Conservation (phyloP, 148 eudicot genomes). For the Diospyros lotus region DNA sequence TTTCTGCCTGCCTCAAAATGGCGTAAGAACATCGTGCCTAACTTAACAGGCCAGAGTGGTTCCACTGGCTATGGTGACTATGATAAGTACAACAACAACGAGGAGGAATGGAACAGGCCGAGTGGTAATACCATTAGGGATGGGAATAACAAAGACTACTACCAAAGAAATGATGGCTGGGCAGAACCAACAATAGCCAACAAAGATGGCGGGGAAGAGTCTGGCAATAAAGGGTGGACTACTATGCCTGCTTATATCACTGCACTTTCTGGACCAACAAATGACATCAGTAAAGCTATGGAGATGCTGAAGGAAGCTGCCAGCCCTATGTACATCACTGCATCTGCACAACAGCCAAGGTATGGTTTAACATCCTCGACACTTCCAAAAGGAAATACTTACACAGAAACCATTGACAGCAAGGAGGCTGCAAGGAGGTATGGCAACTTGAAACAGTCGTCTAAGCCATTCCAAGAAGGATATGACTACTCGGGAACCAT, state of each 20-base stretch:
- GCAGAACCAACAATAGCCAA: background rate
- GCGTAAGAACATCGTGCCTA: background rate
- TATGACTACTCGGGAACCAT: background rate
- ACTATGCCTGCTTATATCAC: background rate
- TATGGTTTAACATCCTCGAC: background rate
- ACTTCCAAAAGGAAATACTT: background rate
- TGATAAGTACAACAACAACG: background rate
- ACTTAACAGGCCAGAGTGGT: background rate
- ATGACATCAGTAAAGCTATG: background rate
- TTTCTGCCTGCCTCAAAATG: too few species aligned
- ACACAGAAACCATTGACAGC: background rate
- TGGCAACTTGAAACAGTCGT: background rate
- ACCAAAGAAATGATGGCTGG: background rate
- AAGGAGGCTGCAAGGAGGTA: constrained; percentile 12
- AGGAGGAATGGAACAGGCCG: too few species aligned
- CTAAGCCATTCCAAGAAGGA: background rate
- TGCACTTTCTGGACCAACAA: background rate
- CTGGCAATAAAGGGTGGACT: background rate
- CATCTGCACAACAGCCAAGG: background rate
- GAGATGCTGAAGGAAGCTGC: background rate
- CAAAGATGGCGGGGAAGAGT: background rate
- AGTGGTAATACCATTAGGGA: background rate
- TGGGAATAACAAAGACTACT: too few species aligned
- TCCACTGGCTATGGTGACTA: background rate
- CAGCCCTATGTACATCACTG: background rate